Evolutionary conservation across 2,329 filamentous ascomycete species (phyloP), one percentile per base, ranked within the genome.

Genomic region (Neoascochyta sp.): DNA sequence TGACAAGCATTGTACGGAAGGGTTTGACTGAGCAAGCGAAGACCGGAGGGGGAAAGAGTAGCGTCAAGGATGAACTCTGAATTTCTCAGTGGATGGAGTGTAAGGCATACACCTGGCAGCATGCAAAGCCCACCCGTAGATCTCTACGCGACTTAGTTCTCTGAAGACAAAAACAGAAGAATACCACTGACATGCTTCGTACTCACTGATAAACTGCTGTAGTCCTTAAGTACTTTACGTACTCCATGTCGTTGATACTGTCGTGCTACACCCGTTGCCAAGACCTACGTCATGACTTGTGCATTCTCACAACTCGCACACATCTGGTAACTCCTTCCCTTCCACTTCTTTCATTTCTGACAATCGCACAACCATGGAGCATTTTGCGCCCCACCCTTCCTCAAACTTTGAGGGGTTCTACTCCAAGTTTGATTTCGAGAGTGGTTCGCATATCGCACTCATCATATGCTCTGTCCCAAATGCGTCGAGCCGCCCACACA

Each of bases 1-100:
- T 94, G 57, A 93, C 81, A 21, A 85, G 73, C 38, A 80, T 83
- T 65, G 80, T 83, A 5, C 82, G 78, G 66, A 75, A 64, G 50
- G 74, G 69, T 5, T 48, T 64, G 47, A 63, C 66, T 34, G 66
- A 63, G 22, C 55, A 63, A 31, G 58, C 54, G 18, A 61, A 47
- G 34, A 51, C 34, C 21, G 28, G 40, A 33, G 32, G 41, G 16
- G 31, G 23, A 14, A 32, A 47, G 7, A 39, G 41, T 9, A 30
- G 28, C 5, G 27, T 32, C 1, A 57, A 53, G 24, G 56, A 60
- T 26, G 57, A 62, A 25, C 22, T 62, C 2, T 57, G 27, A 39
- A 15, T 10, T 13, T n/a, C n/a, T n/a, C n/a, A n/a, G n/a, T n/a
- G n/a, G n/a, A n/a, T n/a, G n/a, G n/a, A n/a, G n/a, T n/a, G n/a